Percentiles rank a stretch among this genome's conserved stretches.
These are phyloP conservation scores for Apophysomyces trapeziformis DNA, from an alignment of 371 early-diverging fungal genomes.

Conservation along the genomic window DNA sequence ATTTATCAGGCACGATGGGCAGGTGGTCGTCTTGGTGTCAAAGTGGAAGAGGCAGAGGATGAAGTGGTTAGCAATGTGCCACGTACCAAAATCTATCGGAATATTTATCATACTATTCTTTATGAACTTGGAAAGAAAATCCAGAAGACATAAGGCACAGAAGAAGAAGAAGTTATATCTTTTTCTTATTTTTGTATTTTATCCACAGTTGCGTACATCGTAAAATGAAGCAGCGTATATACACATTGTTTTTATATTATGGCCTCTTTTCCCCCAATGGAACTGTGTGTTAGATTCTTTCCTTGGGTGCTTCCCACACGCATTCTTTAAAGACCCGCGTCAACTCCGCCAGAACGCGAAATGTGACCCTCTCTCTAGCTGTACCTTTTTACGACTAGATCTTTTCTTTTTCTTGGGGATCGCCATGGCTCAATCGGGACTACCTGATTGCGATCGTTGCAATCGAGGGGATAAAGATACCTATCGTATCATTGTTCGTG, in stretches of 20 bases:
- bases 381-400: background rate
- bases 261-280: too few species aligned
- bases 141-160: background rate
- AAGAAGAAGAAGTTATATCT: background rate
- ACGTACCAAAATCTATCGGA: constrained; percentile 25
- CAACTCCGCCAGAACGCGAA: too few species aligned
- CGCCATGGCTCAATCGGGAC: background rate
- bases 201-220: background rate
- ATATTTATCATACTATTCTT: constrained; percentile 30
- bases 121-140: constrained; percentile 27
- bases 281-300: too few species aligned
- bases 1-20: constrained; percentile 39
- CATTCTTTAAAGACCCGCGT: too few species aligned
- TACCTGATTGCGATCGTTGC: constrained; percentile 15
- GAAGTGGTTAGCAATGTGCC: constrained; percentile 1
- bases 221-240: too few species aligned
- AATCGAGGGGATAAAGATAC: constrained; percentile 16
- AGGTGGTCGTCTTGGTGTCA: constrained; percentile 30
- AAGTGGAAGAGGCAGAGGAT: constrained; percentile 27
- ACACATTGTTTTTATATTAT: too few species aligned
- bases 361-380: background rate
- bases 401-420: background rate
- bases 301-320: too few species aligned
- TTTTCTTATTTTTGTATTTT: background rate
- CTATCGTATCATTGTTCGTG: constrained; percentile 22